Evolutionary conservation across 2,329 filamentous ascomycete species (phyloP).

Genomic region (Chalaropsis ovoidea): DNA sequence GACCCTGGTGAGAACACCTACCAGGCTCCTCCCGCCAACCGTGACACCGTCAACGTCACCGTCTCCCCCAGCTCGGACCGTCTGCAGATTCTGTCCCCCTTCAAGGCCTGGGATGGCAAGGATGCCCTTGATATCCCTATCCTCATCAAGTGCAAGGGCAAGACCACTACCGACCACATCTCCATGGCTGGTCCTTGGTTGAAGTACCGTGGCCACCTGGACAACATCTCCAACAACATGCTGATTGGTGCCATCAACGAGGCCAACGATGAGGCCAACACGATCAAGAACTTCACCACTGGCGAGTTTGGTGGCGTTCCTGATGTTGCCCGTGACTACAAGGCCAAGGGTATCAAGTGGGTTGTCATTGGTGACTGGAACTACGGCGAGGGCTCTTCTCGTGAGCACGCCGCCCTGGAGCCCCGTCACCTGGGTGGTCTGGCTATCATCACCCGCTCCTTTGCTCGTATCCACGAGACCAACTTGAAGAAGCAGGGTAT

Average conservation of each 20-base stretch:
- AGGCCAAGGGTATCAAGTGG: slow-evolving; percentile 92
- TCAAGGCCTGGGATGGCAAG: slow-evolving; percentile 84
- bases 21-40: slow-evolving; percentile 82
- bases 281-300: slow-evolving; percentile 82
- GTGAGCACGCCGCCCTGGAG: slow-evolving; percentile 97
- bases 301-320: slow-evolving; percentile 82
- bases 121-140: slow-evolving; percentile 77
- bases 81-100: slow-evolving; percentile 82
- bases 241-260: slow-evolving; percentile 94
- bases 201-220: slow-evolving; percentile 96
- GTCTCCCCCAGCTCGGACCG: slow-evolving; percentile 86
- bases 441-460: slow-evolving; percentile 89
- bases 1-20: slow-evolving; percentile 89
- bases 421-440: slow-evolving; percentile 93
- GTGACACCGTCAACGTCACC: slow-evolving; percentile 59
- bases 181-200: slow-evolving; percentile 96
- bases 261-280: slow-evolving; percentile 95
- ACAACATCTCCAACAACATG: slow-evolving; percentile 99
- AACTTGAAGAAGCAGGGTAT: slow-evolving; percentile 99
- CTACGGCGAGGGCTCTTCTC: slow-evolving; percentile 94
- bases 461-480: slow-evolving; percentile 99
- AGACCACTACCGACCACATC: slow-evolving; percentile 96
- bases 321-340: slow-evolving; percentile 93
- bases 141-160: slow-evolving; percentile 90
- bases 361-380: slow-evolving; percentile 99